Evolutionary conservation across 495 filamentous ascomycete species (phyloP), one percentile per base, ranked within the genome.

Genomic region (Hyaloscypha variabilis): DNA sequence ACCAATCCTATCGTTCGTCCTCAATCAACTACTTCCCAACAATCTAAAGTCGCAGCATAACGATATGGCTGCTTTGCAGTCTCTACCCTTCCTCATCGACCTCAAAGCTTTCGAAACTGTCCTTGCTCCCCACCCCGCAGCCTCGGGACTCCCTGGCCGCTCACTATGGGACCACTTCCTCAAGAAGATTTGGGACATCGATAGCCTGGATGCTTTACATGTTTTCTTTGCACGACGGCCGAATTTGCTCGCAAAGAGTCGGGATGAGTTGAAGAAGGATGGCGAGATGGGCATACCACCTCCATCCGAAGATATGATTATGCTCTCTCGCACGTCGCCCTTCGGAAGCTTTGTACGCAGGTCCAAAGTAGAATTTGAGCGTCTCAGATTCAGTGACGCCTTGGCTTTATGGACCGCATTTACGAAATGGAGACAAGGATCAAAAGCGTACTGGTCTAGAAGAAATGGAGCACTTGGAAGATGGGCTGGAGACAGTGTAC

Each of bases 121-220:
- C 8, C 83, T 92, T 6, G 77, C 76, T n/a, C 71, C 76, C 8
- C 84, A 88, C 67, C 71, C 77, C 17, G 77, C 80, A n/a, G 78
- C 79, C 23, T 89, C 91, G 17, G 87, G 83, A 8, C 81, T 92
- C 2, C 91, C 92, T 4, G 94, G 94, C 14, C 87, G 91, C 31
- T 88, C 84, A 23, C 74, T 97, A 14, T 95, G 93, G 89, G 94
- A 98, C 76, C 73, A 91, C 21, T 89, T 97, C 58, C 79, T 97
- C 8, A 85, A 88, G 61, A 92, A 90, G 68, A 75, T 98, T 36
- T 99, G 95, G 94, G 81, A 82, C 1, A 85, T 98, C 49, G 86
- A 95, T 72, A 93, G 87, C 49, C 81, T 94, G 19, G 86, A 96
- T 78, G 87, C 87, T 0, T 76, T 97, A 19, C 88, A 91, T 73